A percentile compares a stretch with the other conserved stretches of the same genome.
Conservation (phyloP, 1,139 yeast genomes). For the Diutina pseudorugosa region DNA sequence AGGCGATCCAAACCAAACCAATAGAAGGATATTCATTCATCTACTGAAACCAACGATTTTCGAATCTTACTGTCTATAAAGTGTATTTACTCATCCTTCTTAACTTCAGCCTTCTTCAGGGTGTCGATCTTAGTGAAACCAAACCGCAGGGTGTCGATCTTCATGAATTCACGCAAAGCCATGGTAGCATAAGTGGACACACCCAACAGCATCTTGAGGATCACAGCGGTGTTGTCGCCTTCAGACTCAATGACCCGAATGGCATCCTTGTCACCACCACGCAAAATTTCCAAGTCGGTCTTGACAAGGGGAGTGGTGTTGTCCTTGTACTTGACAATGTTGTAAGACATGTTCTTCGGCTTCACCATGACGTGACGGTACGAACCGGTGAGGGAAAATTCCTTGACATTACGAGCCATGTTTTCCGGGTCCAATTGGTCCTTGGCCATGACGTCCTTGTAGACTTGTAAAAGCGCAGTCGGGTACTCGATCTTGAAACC, state of each 20-base stretch:
- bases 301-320: constrained; percentile 60
- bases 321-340: constrained; percentile 42
- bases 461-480: constrained; percentile 44
- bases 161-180: constrained; percentile 91
- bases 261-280: constrained; percentile 5
- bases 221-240: constrained; percentile 48
- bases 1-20: too few relatives aligned
- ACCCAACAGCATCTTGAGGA: constrained; percentile 67
- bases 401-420: constrained; percentile 78
- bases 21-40: too few relatives aligned
- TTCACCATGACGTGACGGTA: constrained; percentile 67
- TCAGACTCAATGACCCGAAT: constrained; percentile 23
- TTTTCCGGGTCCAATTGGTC: constrained; percentile 77
- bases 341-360: constrained; percentile 55
- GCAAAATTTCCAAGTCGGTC: constrained; percentile 69
- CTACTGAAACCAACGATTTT: too few relatives aligned
- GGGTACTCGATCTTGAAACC: constrained; percentile 89
- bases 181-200: constrained; percentile 93
- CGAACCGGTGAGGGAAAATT: constrained; percentile 85
- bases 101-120: not conserved
- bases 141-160: constrained; percentile 11
- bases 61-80: too few relatives aligned
- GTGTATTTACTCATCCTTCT: not conserved
- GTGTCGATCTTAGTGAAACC: not conserved
- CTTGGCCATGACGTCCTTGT: constrained; percentile 60